A percentile compares a stretch with the other conserved stretches of the same genome.
phyloP scores from a whole-genome alignment of 345 rosid genomes.

The Rhodamnia rubescens region DNA sequence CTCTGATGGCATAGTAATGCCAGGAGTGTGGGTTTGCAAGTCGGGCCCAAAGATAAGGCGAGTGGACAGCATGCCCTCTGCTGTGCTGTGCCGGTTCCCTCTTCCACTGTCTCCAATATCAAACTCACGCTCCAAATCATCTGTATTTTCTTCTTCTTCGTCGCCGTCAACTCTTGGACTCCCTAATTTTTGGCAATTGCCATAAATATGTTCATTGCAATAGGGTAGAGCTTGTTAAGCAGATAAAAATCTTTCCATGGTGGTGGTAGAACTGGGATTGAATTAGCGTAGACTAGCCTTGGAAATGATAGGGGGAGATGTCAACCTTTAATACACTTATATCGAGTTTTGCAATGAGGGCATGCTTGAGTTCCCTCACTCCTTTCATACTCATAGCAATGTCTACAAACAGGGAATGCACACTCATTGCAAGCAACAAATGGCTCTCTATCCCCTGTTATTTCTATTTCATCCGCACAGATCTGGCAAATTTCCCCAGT shows the following conservation, averaged over 20 bases:
- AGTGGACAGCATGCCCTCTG: constrained; percentile 38
- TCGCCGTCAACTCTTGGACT: constrained; percentile 59
- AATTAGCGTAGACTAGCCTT: neutral
- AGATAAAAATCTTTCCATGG: neutral
- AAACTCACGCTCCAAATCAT: constrained; percentile 55
- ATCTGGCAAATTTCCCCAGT: constrained; percentile 84
- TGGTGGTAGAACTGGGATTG: neutral
- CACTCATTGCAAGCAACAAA: constrained; percentile 97
- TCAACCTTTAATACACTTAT: constrained; percentile 70
- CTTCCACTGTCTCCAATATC: constrained; percentile 16
- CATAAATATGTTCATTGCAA: neutral
- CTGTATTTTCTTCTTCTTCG: constrained; percentile 62
- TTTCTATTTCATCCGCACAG: constrained; percentile 82
- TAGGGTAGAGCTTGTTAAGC: neutral
- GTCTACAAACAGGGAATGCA: constrained; percentile 92
- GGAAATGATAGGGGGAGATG: neutral
- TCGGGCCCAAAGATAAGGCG: constrained; percentile 37
- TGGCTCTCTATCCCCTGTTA: constrained; percentile 59
- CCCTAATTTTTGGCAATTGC: constrained; percentile 22
- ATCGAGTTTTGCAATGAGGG: constrained; percentile 91
- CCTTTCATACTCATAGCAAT: constrained; percentile 88
- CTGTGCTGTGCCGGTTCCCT: constrained; percentile 28
- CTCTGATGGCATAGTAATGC: constrained; percentile 33
- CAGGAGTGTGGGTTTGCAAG: constrained; percentile 10
- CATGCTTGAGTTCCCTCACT: constrained; percentile 89